Evolutionary conservation across 2,329 filamentous ascomycete genomes (phyloP).

Genomic region (Phaeosphaeriaceae sp.): DNA sequence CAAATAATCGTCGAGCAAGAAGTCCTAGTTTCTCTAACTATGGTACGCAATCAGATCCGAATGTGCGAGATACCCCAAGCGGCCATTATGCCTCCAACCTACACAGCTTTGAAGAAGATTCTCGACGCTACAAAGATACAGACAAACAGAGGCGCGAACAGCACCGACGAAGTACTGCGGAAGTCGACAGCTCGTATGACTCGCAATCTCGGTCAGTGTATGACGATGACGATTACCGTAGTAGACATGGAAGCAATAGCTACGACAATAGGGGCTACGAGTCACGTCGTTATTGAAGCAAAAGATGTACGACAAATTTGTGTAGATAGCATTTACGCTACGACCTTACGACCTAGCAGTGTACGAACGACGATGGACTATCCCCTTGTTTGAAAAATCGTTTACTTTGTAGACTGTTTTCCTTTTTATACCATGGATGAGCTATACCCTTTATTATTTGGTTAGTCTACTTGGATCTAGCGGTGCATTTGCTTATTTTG

Average conservation of each 20-base stretch:
- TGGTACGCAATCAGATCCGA: constrained; percentile 43
- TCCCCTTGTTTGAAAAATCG: no score
- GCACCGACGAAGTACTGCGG: constrained; percentile 31
- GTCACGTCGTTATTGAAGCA: constrained; percentile 34
- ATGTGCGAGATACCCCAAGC: constrained; percentile 37
- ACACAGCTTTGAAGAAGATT: constrained; percentile 41
- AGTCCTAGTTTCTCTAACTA: constrained; percentile 46
- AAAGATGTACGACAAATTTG: background rate
- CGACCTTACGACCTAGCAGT: constrained; percentile 5
- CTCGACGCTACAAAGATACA: constrained; percentile 38
- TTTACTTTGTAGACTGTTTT: constrained; percentile 2
- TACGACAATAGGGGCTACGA: constrained; percentile 41
- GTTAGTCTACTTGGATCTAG: background rate
- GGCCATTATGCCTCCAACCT: constrained; percentile 42
- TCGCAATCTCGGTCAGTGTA: constrained; percentile 37
- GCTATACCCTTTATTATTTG: constrained; percentile 1
- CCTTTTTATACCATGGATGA: constrained; percentile 6
- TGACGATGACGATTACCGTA: constrained; percentile 41
- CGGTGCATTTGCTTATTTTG: background rate
- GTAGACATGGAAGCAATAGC: constrained; percentile 29
- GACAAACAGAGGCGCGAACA: constrained; percentile 36
- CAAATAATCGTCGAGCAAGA: constrained; percentile 30
- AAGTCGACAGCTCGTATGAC: constrained; percentile 35
- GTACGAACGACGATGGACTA: no score
- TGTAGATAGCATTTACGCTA: background rate